Base-by-base conservation (phyloP, 345 rosid genomes). In the Lagerstroemia speciosa region DNA sequence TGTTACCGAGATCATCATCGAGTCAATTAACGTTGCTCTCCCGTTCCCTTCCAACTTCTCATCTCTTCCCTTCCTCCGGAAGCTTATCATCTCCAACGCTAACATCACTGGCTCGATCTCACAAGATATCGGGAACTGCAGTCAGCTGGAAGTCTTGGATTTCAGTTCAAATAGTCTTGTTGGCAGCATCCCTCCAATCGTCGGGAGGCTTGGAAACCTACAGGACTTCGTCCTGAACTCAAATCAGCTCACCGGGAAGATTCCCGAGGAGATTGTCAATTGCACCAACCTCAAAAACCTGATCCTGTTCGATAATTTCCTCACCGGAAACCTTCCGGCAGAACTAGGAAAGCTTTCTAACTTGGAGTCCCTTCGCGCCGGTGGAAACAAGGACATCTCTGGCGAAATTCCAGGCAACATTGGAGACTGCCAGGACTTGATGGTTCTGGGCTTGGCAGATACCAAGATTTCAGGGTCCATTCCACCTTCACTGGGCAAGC, bases 371-470 rank as follows among this genome's bases (percentile, higher is more conserved):
- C 68, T 93, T 31, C 83, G 98, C 32, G 88, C 92, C 2, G 97
- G 96, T 27, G 95, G 93, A 72, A 93, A 93, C 83, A 73, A 85
- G 69, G 86, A 86, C 74, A 81, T 93, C 38, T 74, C 85, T 2
- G 97, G 92, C 24, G 82, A 80, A 77, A 83, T 93, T 58, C 98
- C 96, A 0, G 78, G 81, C 8, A 88, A 83, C 84, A 73, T 93
- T 17, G 98, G 90, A 62, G 77, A 87, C 68, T 93, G 96, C 77
- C 67, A 45, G 69, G 83, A 66, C 64, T 78, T 93, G 77, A 76
- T 34, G 72, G 82, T 83, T 41, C 71, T 93, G 69, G 96, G 98
- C 30, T 84, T 90, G 8, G 93, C 96, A 0, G 96, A 92, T 31
- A 93, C 93, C 3, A 78, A 88, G 74, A 58, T 93, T 36, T 74